phyloP scores from a whole-genome alignment of 2,329 filamentous ascomycete genomes.

The Alternaria gansuensis region DNA sequence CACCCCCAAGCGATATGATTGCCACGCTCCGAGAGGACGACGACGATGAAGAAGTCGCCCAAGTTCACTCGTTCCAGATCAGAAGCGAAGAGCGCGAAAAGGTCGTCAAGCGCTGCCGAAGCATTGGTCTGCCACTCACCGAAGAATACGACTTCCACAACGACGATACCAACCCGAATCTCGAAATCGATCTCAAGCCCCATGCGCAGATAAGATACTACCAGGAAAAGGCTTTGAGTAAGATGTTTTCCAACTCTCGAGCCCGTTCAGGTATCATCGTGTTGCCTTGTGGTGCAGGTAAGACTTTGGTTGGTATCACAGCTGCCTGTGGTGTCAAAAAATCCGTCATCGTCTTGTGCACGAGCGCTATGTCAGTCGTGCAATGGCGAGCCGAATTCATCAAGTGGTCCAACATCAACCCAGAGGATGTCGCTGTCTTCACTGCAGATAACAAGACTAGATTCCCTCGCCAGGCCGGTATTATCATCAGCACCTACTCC shows the following conservation, averaged over 20 bases:
- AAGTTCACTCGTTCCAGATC: constrained; percentile 94
- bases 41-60: constrained; percentile 85
- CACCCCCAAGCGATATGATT: constrained; percentile 67
- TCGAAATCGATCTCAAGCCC: constrained; percentile 92
- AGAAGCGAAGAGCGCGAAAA: constrained; percentile 80
- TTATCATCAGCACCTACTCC: constrained; percentile 96
- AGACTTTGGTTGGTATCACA: constrained; percentile 97
- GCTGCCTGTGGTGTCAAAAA: constrained; percentile 98
- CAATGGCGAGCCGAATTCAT: constrained; percentile 97
- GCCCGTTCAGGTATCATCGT: constrained; percentile 98
- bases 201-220: constrained; percentile 91
- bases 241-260: constrained; percentile 99
- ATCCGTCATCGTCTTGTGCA: constrained; percentile 92
- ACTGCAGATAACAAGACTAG: constrained; percentile 89
- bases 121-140: constrained; percentile 84
- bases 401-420: constrained; percentile 98
- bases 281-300: constrained; percentile 93
- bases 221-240: constrained; percentile 96
- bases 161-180: constrained; percentile 84
- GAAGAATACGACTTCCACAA: constrained; percentile 98
- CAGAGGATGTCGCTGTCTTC: constrained; percentile 92
- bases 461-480: constrained; percentile 88
- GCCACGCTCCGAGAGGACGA: constrained; percentile 72
- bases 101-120: constrained; percentile 88
- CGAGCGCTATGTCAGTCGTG: constrained; percentile 95